Base-by-base conservation (phyloP, 805 yeast species). In the Clavispora phyllophila region DNA sequence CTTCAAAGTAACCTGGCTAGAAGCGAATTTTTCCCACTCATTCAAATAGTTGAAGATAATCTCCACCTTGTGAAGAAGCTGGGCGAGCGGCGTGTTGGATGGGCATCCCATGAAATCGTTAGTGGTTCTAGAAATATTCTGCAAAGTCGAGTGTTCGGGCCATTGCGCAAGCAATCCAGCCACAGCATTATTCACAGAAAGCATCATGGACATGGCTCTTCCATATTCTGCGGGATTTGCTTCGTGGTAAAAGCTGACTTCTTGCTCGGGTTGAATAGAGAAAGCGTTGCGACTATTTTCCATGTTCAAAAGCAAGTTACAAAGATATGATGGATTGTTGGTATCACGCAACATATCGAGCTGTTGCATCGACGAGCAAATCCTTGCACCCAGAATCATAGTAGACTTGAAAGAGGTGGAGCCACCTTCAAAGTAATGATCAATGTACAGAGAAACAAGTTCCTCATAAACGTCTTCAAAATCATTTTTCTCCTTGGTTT, bases 1-100 rank as follows among this genome's bases (percentile, higher is more conserved):
- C 31, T 67, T 67, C 40, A 93, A 65, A 1, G 95, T 76, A 0
- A 85, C 90, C 40, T 85, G 82, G 9, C 80, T 72, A 23, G 89
- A 80, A 1, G 97, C 96, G 62, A 86, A 89, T 49, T 87, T 84
- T 60, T 93, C 93, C 97, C 99, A 93, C 59, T 93, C 98, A 20
- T 83, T 74, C 47, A 90, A 73, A 56, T 78, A 82, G 0, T 88
- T 84, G 56, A 86, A 87, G 23, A 91, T 76, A 57, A 87, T 96
- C 62, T 93, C 99, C 27, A 88, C 65, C 61, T 90, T 90, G 39
- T 83, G 85, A 34, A 95, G 68, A 43, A 82, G 73, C 51, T 84
- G 76, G 9, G 90, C 90, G 26, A 93, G 63, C 0, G 99, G 93
- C 0, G 86, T 78, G 24, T 70, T 66, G 2, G 81, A 70, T 0